Evolutionary conservation across 768 basidiomycete genomes (phyloP), one percentile per base, ranked within the genome.

Genomic region (Tulasnella calospora): DNA sequence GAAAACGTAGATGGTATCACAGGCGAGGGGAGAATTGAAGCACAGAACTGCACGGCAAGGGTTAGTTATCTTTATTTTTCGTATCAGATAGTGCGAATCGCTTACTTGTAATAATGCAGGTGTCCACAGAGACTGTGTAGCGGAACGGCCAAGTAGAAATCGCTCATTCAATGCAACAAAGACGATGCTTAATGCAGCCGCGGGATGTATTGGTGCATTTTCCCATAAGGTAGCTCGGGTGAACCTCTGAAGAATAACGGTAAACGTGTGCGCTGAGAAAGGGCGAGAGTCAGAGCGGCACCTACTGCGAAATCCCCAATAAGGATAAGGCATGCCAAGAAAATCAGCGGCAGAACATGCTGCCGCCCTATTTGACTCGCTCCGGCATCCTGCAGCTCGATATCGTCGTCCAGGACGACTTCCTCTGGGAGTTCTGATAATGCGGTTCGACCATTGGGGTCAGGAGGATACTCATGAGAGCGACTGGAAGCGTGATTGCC

Each of bases 81-180:
- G 17, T 19, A n/a, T 23, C 7, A 17, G 35, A 8, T 15, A 5
- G 30, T 23, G 40, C 33, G 35, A 2, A 71, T 69, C 6, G 19
- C 67, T 71, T 36, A 71, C 71, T 35, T 71, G 71, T 19, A 71
- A 17, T 23, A 71, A n/a, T 36, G 71, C 71, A 35, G 71, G 38
- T 38, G 71, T 72, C 71, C 71, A 72, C 4, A 72, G 71, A 38
- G 71, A n/a, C 71, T n/a, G n/a, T 0, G 12, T 36, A 27, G 36
- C 36, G 1, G 38, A n/a, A 2, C 71, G 36, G n/a, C 71, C 71
- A 23, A 72, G 44, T 3, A 72, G 19, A 30, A 72, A 72, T 19
- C 41, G 71, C 9, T 38, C 71, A 21, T 72, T 72, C 21, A 72
- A 33, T 4, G 38, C 35, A 72, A 27, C 44, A 33, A 72, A 72